Evolutionary conservation across 2,329 filamentous ascomycete species (phyloP), one percentile per base, ranked within the genome.

Genomic region (Clarireedia paspali): DNA sequence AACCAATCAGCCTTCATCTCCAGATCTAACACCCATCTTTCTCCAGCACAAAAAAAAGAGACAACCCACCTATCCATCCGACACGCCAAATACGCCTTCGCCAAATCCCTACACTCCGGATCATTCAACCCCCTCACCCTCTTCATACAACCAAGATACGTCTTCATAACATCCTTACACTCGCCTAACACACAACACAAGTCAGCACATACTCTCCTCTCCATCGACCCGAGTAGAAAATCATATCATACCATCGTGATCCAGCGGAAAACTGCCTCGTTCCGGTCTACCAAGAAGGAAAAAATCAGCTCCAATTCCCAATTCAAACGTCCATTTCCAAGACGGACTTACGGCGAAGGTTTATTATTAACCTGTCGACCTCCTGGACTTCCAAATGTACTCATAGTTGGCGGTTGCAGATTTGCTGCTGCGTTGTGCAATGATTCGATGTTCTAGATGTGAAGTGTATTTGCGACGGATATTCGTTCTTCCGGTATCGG

Each of bases 191-290:
- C 17, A 15, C 15, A 24, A 15, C 6, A 7, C 20, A 12, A 17
- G 10, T 44, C 23, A 44, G 40, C 40, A 5, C 3, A 26, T 6
- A 5, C 20, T 4, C 6, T 20, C 45, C n/a, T 39, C 12, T 24
- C n/a, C 17, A 34, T 45, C 20, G 23, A n/a, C 14, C 15, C 27
- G n/a, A 14, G 38, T 6, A 23, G 14, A 12, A 6, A 54, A 57
- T 60, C 70, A 63, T 74, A 85, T 60, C 70, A 63, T 74, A 85
- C 83, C 90, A 71, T 96, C 91, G 67, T 96, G 91, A 72, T 97
- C 92, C 55, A 97, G 83, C n/a, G 92, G 92, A 68, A 97, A 97
- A 66, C 89, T 95, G 55, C 92, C 92, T 66, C 91, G 85, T 71
- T 96, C 88, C 5, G 92, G 92, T 56, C 89, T 94, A 63, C 38